Percentiles rank a stretch among this genome's conserved stretches.
Evolutionary conservation across 768 basidiomycete species (phyloP).

Genomic region (Pulveroboletus ravenelii): DNA sequence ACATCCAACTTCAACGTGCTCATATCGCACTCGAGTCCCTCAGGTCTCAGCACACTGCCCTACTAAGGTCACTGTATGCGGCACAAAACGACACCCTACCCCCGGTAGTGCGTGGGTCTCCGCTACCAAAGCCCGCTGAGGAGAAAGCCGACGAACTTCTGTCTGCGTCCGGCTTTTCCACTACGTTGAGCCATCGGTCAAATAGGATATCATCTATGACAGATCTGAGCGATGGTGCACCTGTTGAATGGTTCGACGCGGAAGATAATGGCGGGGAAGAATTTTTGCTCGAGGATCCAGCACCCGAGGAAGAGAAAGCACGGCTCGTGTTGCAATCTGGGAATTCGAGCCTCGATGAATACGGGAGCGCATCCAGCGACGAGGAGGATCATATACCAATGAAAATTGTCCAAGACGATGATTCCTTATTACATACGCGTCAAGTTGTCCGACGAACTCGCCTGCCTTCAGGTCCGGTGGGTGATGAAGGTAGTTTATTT

Average conservation of each 20-base stretch:
- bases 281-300: conserved; percentile 53
- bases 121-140: conserved; percentile 45
- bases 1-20: conserved; percentile 39
- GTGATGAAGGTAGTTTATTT: conserved; percentile 80
- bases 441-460: conserved; percentile 48
- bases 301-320: conserved; percentile 37
- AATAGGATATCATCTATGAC: conserved; percentile 47
- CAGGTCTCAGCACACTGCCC: conserved; percentile 53
- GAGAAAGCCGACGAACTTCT: conserved; percentile 38
- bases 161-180: conserved; percentile 21
- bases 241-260: conserved; percentile 76
- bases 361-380: conserved; percentile 44
- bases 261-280: conserved; percentile 48
- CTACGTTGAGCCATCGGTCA: conserved; percentile 32
- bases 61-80: conserved; percentile 42
- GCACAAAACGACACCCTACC: conserved; percentile 27
- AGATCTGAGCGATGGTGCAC: conserved; percentile 42
- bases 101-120: conserved; percentile 22
- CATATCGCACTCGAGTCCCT: conserved; percentile 47
- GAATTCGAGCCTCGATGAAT: conserved; percentile 37
- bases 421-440: conserved; percentile 5
- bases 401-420: conserved; percentile 1
- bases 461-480: conserved; percentile 55
- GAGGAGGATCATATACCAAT: conserved; percentile 34
- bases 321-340: conserved; percentile 37